Base-by-base conservation (phyloP, 257 asterid species). In the Avicennia marina region DNA sequence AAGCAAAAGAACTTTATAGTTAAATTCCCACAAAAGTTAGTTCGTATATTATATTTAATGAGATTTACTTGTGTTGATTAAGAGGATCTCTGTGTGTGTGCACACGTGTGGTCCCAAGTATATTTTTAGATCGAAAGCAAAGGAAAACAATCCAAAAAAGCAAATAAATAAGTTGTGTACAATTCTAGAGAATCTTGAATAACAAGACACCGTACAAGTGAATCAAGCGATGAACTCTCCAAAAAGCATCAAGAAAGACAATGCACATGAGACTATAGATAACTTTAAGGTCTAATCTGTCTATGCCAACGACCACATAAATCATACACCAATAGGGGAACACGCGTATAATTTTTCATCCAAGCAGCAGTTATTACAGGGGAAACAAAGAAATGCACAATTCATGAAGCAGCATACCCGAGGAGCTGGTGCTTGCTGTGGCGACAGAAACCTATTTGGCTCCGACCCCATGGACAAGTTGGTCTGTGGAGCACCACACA, bases 361-460 rank as follows among this genome's bases (percentile, higher is more conserved):
- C 53, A 29, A 39, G n/a, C n/a, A 34, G 45, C 9, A 15, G 24
- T 46, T 26, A 48, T 65, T 51, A 58, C 42, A 43, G 11, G 53
- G 16, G 12, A 43, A 48, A 53, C 4, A 27, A 63, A 44, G 18
- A 49, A 57, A 29, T n/a, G 33, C 45, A 46, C n/a, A 44, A 57
- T 53, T 71, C 25, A 60, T 42, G 64, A 54, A 55, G 53, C 39
- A 62, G 36, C 45, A 33, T 81, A 81, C 90, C 85, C 85, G 77
- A 53, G 84, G 69, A 50, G 77, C 71, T 13, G 71, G 78, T 33
- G 69, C 79, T 42, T 43, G 81, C 16, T 73, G 86, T 33, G 68
- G 86, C 71, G 59, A 82, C 70, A 77, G 70, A 77, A 82, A 77
- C 47, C 84, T 71, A 55, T 77, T 72, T 70, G 67, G 87, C 85